Base-by-base conservation (phyloP, 768 basidiomycete species). In the Myochromella boudieri region DNA sequence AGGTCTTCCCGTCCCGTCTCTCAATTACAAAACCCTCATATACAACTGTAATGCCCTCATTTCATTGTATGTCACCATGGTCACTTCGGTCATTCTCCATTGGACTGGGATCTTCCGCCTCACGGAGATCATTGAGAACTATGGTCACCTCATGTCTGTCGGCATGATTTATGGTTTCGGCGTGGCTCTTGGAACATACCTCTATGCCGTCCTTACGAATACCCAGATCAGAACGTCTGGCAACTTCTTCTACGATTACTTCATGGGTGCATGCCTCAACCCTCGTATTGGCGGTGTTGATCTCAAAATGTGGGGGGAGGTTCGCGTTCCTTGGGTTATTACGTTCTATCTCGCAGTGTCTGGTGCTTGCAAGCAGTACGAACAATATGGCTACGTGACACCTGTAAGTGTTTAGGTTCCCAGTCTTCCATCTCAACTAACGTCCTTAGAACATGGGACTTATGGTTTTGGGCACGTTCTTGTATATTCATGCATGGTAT, bases 281-380 rank as follows among this genome's bases (percentile, higher is more conserved):
- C 97, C 97, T 6, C 84, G 95, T 48, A 77, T 99, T 51, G 93
- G 93, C 6, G 74, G 78, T 15, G 79, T 99, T 52, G 95, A 98
- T 67, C 71, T 99, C 60, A 99, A 99, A 70, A 97, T 98, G 95
- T 99, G 92, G 85, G 91, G 91, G 4, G 94, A 97, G 61, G 91
- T 97, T 49, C 84, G 97, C 40, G 88, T 99, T 55, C 93, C 95
- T 3, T 99, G 97, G 97, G 86, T 95, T 31, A 82, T 97, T 43
- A 85, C 97, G 14, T 97, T 97, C 75, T 87, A 93, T 68, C 76
- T 97, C 55, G 80, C 94, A 3, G 82, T 98, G 27, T 94, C 89
- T 20, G 95, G 93, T 38, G 89, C 85, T 18, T 90, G 90, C 71
- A 97, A 97, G 70, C 97, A 99, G 63, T 95, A 97, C 63, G 93